Conservation (phyloP, 805 yeast species). For the Dipodascus albidus region DNA sequence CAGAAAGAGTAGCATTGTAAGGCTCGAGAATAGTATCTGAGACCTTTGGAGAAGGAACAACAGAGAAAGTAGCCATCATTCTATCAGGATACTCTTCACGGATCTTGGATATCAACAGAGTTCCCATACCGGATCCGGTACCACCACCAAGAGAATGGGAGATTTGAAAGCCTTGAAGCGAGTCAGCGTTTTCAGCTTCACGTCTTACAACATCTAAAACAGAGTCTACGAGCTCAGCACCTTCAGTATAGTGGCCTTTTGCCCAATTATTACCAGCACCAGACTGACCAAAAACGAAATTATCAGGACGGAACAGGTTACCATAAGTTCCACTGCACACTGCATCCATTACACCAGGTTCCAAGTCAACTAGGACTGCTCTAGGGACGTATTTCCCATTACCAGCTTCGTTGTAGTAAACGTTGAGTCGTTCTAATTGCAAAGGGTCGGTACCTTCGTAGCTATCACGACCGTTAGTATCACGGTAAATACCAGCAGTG, state of each 20-base stretch:
- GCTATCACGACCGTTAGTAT: slow-evolving; percentile 6
- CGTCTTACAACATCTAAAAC: slow-evolving; percentile 87
- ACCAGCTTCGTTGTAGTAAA: slow-evolving; percentile 71
- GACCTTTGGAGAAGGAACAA: slow-evolving; percentile 84
- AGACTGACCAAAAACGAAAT: slow-evolving; percentile 78
- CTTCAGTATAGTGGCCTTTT: slow-evolving; percentile 94
- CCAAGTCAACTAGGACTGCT: slow-evolving; percentile 86
- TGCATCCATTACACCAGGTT: slow-evolving; percentile 87
- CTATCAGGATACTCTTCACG: slow-evolving; percentile 92
- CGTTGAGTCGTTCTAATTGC: slow-evolving; percentile 47
- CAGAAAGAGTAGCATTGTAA: slow-evolving; percentile 84
- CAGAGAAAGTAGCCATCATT: slow-evolving; percentile 96
- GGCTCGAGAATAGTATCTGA: slow-evolving; percentile 94
- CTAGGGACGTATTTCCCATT: slow-evolving; percentile 89
- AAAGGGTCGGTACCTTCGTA: slow-evolving; percentile 19
- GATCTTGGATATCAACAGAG: slow-evolving; percentile 71
- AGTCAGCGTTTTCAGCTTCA: slow-evolving; percentile 90
- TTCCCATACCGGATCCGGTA: slow-evolving; percentile 97
- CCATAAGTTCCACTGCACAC: slow-evolving; percentile 74
- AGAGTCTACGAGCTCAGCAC: slow-evolving; percentile 88
- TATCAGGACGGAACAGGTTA: slow-evolving; percentile 84
- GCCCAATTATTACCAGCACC: slow-evolving; percentile 98
- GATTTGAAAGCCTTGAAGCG: slow-evolving; percentile 91
- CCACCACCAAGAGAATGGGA: slow-evolving; percentile 83
- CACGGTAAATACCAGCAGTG: neutral